A percentile compares a stretch with the other conserved stretches of the same genome.
These are phyloP conservation scores for Arctium minus DNA, from an alignment of 129 eudicot genomes.

Conservation along the genomic window DNA sequence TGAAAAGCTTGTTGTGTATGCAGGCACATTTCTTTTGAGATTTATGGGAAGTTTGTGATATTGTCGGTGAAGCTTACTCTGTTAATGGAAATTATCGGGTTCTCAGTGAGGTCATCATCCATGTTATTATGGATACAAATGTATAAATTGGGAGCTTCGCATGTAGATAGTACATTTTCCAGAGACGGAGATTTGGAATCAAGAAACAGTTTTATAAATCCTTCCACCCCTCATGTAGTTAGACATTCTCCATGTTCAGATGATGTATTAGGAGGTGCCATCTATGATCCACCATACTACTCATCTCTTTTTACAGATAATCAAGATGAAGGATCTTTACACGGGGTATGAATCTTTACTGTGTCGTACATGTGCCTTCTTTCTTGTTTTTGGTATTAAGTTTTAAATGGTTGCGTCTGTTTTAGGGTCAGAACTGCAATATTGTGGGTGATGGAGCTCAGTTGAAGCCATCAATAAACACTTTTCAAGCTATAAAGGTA, in stretches of 20 bases:
- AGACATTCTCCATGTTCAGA: constrained; percentile 54
- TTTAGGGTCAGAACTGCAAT: constrained; percentile 43
- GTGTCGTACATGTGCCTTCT: background rate
- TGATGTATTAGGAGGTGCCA: constrained; percentile 79
- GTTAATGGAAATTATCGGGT: constrained; percentile 77
- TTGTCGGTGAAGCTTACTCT: constrained; percentile 69
- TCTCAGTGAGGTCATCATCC: constrained; percentile 64
- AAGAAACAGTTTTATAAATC: constrained; percentile 83
- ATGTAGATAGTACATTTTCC: constrained; percentile 43
- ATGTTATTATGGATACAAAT: constrained; percentile 86
- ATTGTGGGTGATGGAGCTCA: constrained; percentile 38
- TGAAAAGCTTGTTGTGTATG: constrained; percentile 13
- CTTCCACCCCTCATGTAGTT: constrained; percentile 63
- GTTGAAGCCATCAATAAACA: constrained; percentile 39
- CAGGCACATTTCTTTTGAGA: constrained; percentile 81
- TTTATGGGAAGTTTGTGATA: constrained; percentile 51
- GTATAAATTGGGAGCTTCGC: constrained; percentile 88
- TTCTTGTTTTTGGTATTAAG: background rate
- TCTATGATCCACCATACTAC: constrained; percentile 77
- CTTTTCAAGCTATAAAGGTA: constrained; percentile 50
- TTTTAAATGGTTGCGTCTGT: constrained; percentile 11
- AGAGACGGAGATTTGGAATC: constrained; percentile 72
- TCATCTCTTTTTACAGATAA: constrained; percentile 79
- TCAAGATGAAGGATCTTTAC: constrained; percentile 42
- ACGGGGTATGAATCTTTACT: constrained; percentile 43